phyloP scores from a whole-genome alignment of 2,329 filamentous ascomycete genomes.

The Rutstroemia sp. region DNA sequence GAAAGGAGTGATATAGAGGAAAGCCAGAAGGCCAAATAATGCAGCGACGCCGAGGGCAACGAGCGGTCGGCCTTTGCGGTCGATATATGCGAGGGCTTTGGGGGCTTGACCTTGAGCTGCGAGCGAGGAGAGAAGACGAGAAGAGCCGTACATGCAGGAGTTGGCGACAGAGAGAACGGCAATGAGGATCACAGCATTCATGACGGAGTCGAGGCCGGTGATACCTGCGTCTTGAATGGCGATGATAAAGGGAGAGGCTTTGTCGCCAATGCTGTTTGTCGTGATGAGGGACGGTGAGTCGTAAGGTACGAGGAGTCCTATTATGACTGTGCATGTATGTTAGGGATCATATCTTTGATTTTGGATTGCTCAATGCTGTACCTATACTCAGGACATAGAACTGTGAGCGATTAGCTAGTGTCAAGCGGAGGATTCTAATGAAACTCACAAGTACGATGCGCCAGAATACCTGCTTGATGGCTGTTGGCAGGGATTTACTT shows the following conservation, averaged over 20 bases:
- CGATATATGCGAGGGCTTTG: constrained; percentile 69
- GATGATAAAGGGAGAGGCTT: constrained; percentile 88
- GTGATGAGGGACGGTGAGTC: constrained; percentile 55
- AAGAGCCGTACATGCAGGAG: constrained; percentile 84
- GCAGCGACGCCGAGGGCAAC: constrained; percentile 62
- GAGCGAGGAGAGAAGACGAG: constrained; percentile 79
- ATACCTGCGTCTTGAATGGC: constrained; percentile 83
- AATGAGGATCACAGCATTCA: constrained; percentile 90
- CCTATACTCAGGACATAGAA: constrained; percentile 84
- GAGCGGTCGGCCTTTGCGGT: constrained; percentile 72
- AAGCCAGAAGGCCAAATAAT: constrained; percentile 64
- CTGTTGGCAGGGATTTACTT: constrained; percentile 72
- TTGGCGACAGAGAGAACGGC: constrained; percentile 89
- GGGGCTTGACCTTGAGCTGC: constrained; percentile 85
- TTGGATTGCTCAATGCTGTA: constrained; percentile 75
- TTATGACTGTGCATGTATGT: constrained; percentile 57
- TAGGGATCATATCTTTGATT: constrained; percentile 58
- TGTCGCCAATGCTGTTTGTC: constrained; percentile 53
- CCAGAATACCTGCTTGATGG: constrained; percentile 96
- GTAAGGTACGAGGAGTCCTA: constrained; percentile 78
- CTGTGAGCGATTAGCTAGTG: constrained; percentile 33
- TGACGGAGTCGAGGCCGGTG: constrained; percentile 70
- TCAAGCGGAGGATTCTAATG: constrained; percentile 42
- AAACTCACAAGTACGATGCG: constrained; percentile 65
- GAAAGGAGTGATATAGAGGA: constrained; percentile 56